Evolutionary conservation across 805 yeast species (phyloP).

Genomic region (Lipomyces mesembrius): DNA sequence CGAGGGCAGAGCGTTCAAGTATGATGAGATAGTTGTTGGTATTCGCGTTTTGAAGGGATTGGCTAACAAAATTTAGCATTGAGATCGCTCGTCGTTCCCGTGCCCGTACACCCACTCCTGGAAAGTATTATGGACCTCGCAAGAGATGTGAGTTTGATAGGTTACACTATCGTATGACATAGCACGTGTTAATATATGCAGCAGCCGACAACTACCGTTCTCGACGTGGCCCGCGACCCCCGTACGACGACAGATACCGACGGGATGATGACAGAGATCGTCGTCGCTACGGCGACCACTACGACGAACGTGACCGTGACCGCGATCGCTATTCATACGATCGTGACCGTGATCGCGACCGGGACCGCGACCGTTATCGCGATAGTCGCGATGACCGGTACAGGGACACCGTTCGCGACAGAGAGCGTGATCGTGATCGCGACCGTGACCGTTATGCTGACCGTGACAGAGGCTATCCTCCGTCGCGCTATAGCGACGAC

Average conservation of each 20-base stretch:
- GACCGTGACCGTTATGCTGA: slow-evolving; percentile 24
- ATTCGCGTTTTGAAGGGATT: not conserved
- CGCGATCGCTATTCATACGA: slow-evolving; percentile 29
- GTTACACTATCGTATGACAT: not conserved
- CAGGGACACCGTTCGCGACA: slow-evolving; percentile 19
- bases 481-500: slow-evolving; percentile 7
- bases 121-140: slow-evolving; percentile 45
- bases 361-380: slow-evolving; percentile 30
- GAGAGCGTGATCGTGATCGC: slow-evolving; percentile 23
- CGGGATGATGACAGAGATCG: slow-evolving; percentile 29
- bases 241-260: slow-evolving; percentile 30
- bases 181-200: not conserved
- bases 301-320: slow-evolving; percentile 31
- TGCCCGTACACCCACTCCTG: slow-evolving; percentile 49
- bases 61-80: slow-evolving; percentile 41
- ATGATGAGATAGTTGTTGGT: slow-evolving; percentile 1
- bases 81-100: slow-evolving; percentile 53
- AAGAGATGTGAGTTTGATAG: slow-evolving; percentile 15
- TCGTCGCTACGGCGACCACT: slow-evolving; percentile 28
- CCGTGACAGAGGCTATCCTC: slow-evolving; percentile 23
- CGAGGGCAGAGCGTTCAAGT: slow-evolving; percentile 50
- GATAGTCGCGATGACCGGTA: slow-evolving; percentile 10
- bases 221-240: slow-evolving; percentile 18
- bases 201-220: slow-evolving; percentile 12
- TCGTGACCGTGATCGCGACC: slow-evolving; percentile 22